Conservation (phyloP, 2,329 filamentous ascomycete genomes). For the Ophiocordyceps robertsii region DNA sequence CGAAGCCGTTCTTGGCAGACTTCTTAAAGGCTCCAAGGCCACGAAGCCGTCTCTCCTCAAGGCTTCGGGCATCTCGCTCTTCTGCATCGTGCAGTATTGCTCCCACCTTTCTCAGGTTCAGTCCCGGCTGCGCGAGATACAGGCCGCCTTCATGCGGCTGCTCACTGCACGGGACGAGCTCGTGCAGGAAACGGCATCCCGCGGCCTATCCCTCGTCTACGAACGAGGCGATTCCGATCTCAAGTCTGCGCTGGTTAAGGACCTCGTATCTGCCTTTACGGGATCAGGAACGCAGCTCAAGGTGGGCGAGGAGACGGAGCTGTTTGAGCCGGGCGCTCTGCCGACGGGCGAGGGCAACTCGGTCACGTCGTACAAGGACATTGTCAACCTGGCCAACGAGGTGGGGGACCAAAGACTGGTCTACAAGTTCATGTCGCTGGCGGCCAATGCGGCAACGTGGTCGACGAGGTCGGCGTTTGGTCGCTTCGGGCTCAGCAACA, state of each 20-base stretch:
- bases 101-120: conserved; percentile 67
- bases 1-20: conserved; percentile 50
- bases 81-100: conserved; percentile 83
- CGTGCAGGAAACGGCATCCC: conserved; percentile 87
- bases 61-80: conserved; percentile 88
- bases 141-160: conserved; percentile 77
- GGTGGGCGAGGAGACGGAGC: conserved; percentile 78
- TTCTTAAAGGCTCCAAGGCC: conserved; percentile 64
- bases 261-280: conserved; percentile 81
- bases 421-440: conserved; percentile 96
- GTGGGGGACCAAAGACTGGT: conserved; percentile 93
- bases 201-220: conserved; percentile 84
- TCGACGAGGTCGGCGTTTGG: conserved; percentile 94
- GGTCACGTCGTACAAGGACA: conserved; percentile 94
- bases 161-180: conserved; percentile 83
- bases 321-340: conserved; percentile 83
- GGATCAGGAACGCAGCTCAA: conserved; percentile 62
- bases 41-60: conserved; percentile 85
- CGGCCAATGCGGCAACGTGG: conserved; percentile 93
- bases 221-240: conserved; percentile 75
- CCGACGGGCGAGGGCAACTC: conserved; percentile 83
- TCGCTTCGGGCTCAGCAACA: conserved; percentile 80
- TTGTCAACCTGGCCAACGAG: conserved; percentile 88
- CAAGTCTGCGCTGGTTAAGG: conserved; percentile 71
- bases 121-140: conserved; percentile 59